Evolutionary conservation across 2,329 filamentous ascomycete genomes (phyloP), one percentile per base, ranked within the genome.

Genomic region (Daldinia sp.): DNA sequence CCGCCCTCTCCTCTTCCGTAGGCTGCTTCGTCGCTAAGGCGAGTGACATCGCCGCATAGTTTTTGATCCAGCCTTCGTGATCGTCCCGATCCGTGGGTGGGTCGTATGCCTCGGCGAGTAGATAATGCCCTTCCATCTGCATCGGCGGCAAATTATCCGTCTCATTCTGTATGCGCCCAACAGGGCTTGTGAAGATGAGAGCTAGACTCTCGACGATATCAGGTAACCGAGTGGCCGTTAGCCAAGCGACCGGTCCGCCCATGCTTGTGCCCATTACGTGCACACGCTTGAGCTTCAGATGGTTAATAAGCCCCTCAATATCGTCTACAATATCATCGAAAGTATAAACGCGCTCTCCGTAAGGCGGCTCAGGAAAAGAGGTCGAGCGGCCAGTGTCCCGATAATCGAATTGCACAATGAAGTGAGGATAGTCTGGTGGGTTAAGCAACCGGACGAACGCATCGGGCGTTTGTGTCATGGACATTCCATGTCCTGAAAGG

Each of bases 401-500:
- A 18, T 51, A 33, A 18, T 51, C 46, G 46, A 51, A 51, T 10
- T 51, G 46, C 13, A 51, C 46, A 7, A 51, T 51, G n/a, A 51
- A 33, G 28, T 51, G 46, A 33, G 46, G 46, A 51, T 51, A 26
- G n/a, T 51, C 46, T 6, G 46, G 46, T 18, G 46, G 46, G 26
- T n/a, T 51, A 18, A 51, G 46, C 15, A 51, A 33, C 26, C 7
- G 46, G 6, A 51, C 46, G 3, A 51, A 51, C 4, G 26, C 9
- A 9, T 51, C 26, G 10, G 46, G 3, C 7, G 28, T 51, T 4
- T 51, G 46, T 12, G 46, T 51, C 46, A 51, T 51, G 5, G 46
- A 30, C 46, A 51, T 33, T 51, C 46, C 46, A 12, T 18, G 10
- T 12, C 46, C 46, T 6, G 46, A 30, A 6, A 18, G n/a, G 5